A percentile compares a stretch with the other conserved stretches of the same genome.
Conservation (phyloP, 1,139 yeast genomes). For the Pneumocystis canis region DNA sequence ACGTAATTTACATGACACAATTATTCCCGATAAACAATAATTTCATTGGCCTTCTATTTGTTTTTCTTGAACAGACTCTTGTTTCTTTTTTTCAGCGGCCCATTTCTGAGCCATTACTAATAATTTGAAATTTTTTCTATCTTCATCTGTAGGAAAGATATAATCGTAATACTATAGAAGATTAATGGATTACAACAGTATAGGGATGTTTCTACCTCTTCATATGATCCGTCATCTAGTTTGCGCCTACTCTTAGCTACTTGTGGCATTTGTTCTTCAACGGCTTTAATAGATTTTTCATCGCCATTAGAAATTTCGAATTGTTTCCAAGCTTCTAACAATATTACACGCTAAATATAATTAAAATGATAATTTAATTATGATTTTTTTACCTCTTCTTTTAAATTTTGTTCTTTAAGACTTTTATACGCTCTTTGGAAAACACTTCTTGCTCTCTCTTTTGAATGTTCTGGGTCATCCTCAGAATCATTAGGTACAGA, state of each 20-base stretch:
- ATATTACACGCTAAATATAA: constrained; percentile 31
- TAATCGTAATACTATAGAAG: constrained; percentile 30
- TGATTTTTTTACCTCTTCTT: constrained; percentile 35
- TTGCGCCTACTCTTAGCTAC: constrained; percentile 36
- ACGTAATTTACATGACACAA: no score
- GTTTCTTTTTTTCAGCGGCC: not conserved
- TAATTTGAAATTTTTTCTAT: constrained; percentile 1
- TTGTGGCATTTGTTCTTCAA: constrained; percentile 42
- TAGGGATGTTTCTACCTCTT: constrained; percentile 32
- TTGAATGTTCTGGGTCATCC: constrained; percentile 26
- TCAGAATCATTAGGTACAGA: constrained; percentile 35
- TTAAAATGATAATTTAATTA: constrained; percentile 38
- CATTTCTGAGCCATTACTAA: not conserved
- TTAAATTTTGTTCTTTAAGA: constrained; percentile 38
- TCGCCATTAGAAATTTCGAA: constrained; percentile 58
- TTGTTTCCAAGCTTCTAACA: constrained; percentile 49
- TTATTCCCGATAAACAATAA: no score
- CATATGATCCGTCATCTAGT: constrained; percentile 35
- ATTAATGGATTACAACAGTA: not conserved
- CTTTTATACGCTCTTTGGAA: constrained; percentile 21
- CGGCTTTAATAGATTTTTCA: constrained; percentile 25
- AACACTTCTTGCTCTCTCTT: constrained; percentile 37
- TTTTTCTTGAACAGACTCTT: not conserved
- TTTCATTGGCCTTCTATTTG: not conserved
- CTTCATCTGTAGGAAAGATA: constrained; percentile 49